phyloP scores from a whole-genome alignment of 73 alveolate species.

The Diophrys sp. region DNA sequence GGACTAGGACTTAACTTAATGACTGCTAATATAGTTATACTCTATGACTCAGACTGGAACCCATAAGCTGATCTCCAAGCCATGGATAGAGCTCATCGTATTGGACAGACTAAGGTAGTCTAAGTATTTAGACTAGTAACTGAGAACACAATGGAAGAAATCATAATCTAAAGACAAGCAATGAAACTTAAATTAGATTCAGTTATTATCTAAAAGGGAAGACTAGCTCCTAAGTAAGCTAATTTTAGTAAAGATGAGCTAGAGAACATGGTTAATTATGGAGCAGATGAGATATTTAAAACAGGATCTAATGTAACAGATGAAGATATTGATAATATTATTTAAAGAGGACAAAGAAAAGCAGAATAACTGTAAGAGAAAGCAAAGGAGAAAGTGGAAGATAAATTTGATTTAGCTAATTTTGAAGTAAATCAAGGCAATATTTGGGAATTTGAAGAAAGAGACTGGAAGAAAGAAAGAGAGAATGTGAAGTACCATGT shows the following conservation, averaged over 20 bases:
- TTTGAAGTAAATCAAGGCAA: constrained; percentile 78
- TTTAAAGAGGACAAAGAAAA: constrained; percentile 86
- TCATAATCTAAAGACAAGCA: constrained; percentile 94
- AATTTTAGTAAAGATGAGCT: constrained; percentile 92
- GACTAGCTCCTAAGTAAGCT: constrained; percentile 86
- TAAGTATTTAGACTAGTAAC: constrained; percentile 90
- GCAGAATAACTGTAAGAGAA: constrained; percentile 73
- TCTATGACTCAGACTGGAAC: constrained; percentile 99
- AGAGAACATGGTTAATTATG: constrained; percentile 93
- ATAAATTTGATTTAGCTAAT: constrained; percentile 87
- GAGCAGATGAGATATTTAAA: constrained; percentile 95
- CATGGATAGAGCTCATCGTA: constrained; percentile 99
- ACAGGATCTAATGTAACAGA: constrained; percentile 79
- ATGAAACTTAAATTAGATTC: constrained; percentile 94
- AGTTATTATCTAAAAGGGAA: constrained; percentile 92
- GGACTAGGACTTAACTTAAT: constrained; percentile 96
- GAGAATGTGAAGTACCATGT: constrained; percentile 76
- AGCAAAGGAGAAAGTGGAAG: constrained; percentile 83
- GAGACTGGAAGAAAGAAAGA: constrained; percentile 79
- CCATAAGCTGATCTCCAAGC: constrained; percentile 99
- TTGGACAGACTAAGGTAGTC: constrained; percentile 97
- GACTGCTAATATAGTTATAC: constrained; percentile 98
- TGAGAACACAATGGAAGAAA: constrained; percentile 96
- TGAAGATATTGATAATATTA: constrained; percentile 89
- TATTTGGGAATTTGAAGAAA: constrained; percentile 90